These are phyloP conservation scores for Arachnopeziza araneosa DNA, from an alignment of 2,329 filamentous ascomycete genomes.

Conservation along the genomic window DNA sequence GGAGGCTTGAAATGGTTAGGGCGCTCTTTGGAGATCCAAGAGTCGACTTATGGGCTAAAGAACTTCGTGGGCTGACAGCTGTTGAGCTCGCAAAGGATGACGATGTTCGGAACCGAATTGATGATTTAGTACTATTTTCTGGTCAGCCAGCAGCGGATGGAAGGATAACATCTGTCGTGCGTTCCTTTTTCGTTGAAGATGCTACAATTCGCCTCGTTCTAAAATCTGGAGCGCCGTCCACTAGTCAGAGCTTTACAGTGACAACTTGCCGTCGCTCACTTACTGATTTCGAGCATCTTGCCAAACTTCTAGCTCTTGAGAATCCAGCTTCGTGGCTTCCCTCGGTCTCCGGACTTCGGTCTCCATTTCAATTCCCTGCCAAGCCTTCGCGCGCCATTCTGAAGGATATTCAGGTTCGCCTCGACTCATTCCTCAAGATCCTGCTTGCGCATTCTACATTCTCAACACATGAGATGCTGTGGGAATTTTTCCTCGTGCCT, in stretches of 20 bases:
- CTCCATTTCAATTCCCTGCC: constrained; percentile 88
- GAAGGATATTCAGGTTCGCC: constrained; percentile 77
- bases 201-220: constrained; percentile 87
- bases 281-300: constrained; percentile 85
- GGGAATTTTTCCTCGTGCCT: constrained; percentile 97
- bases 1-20: constrained; percentile 86
- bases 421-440: constrained; percentile 84
- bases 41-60: constrained; percentile 78
- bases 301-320: constrained; percentile 76
- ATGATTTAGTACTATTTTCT: constrained; percentile 83
- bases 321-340: constrained; percentile 96
- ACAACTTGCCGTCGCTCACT: constrained; percentile 89
- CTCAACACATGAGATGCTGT: constrained; percentile 91
- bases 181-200: constrained; percentile 96
- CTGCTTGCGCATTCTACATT: constrained; percentile 88
- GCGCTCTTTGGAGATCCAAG: constrained; percentile 81
- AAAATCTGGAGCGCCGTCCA: constrained; percentile 87
- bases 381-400: constrained; percentile 83
- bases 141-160: constrained; percentile 66
- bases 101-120: constrained; percentile 92
- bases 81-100: constrained; percentile 97
- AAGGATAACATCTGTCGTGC: constrained; percentile 84
- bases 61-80: constrained; percentile 82
- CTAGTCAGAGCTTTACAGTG: constrained; percentile 74
- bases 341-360: constrained; percentile 67